Evolutionary conservation across 257 asterid species (phyloP).

Genomic region (Solanum lignicaule): DNA sequence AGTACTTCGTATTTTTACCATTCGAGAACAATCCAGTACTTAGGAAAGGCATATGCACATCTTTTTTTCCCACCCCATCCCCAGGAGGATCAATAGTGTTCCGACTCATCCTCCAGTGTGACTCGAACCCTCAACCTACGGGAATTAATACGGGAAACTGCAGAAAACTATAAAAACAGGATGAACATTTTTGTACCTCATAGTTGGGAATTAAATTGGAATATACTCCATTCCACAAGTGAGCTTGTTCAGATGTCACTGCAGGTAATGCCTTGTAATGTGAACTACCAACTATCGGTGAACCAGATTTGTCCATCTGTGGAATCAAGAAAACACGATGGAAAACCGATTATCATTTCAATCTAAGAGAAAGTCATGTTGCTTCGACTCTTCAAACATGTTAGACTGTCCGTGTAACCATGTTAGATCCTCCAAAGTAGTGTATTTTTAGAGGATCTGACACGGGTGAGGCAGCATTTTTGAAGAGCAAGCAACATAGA

Average conservation of each 20-base stretch:
- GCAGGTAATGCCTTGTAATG: conserved; percentile 18
- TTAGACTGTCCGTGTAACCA: not conserved
- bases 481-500: not conserved
- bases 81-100: not conserved
- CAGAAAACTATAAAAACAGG: not conserved
- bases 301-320: conserved; percentile 17
- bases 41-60: not conserved
- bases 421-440: not conserved
- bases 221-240: conserved; percentile 18
- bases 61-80: not conserved
- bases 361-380: not conserved
- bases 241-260: conserved; percentile 19
- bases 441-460: not conserved
- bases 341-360: not conserved
- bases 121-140: not conserved
- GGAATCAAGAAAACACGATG: not conserved
- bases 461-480: not conserved
- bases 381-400: not conserved
- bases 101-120: not conserved
- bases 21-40: not conserved
- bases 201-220: conserved; percentile 14
- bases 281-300: conserved; percentile 7
- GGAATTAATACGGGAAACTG: not conserved
- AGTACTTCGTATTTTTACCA: not conserved
- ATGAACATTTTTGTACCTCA: conserved; percentile 10